Evolutionary conservation across 2,329 filamentous ascomycete genomes (phyloP).

Genomic region (Helicocarpus griseus): DNA sequence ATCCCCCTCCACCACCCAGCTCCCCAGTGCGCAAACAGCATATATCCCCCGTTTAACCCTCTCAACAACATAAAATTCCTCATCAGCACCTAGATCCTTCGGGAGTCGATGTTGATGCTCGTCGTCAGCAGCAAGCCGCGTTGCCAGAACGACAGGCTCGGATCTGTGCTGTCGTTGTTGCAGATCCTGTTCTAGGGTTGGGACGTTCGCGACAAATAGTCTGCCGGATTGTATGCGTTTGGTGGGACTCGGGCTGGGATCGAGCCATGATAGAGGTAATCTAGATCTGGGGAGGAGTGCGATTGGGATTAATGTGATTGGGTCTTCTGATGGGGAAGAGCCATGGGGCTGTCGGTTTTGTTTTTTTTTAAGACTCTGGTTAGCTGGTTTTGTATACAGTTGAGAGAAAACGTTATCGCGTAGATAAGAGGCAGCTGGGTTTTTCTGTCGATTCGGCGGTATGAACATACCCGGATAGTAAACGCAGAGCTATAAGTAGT

Average conservation of each 20-base stretch:
- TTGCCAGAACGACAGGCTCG: constrained; percentile 25
- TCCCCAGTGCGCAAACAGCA: constrained; percentile 27
- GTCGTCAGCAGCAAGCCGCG: constrained; percentile 16
- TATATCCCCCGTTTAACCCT: constrained; percentile 31
- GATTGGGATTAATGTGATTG: constrained; percentile 27
- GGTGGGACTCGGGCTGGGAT: constrained; percentile 19
- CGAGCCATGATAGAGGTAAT: constrained; percentile 32
- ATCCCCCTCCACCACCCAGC: constrained; percentile 28
- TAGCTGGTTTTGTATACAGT: background rate
- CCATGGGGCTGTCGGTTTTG: constrained; percentile 23
- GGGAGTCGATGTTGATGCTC: background rate
- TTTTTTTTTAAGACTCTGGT: background rate
- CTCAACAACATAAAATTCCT: constrained; percentile 30
- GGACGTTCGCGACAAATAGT: constrained; percentile 30
- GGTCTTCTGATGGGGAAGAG: constrained; percentile 26
- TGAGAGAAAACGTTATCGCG: background rate
- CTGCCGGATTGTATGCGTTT: constrained; percentile 23
- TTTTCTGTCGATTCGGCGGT: background rate
- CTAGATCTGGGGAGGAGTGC: constrained; percentile 26
- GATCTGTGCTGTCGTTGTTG: constrained; percentile 3
- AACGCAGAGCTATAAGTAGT: constrained; percentile 13
- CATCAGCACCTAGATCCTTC: constrained; percentile 11
- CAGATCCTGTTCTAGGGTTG: constrained; percentile 24
- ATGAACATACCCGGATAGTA: constrained; percentile 23
- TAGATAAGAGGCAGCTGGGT: background rate